Base-by-base conservation (phyloP, 2,329 filamentous ascomycete genomes). In the Bisporella sp. region DNA sequence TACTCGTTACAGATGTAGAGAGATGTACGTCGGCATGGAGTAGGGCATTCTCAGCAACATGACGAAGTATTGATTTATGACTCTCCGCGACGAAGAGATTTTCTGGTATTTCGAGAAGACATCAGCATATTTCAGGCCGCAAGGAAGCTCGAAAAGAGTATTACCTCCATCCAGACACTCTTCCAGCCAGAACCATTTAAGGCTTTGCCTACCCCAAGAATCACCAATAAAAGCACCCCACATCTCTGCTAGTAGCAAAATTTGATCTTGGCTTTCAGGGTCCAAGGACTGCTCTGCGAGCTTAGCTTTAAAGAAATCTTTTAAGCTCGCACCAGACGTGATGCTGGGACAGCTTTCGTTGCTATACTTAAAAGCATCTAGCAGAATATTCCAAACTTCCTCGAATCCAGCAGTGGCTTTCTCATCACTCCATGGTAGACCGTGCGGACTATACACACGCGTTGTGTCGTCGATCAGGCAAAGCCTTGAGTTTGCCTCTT, bases 171-270 rank as follows among this genome's bases (percentile, higher is more conserved):
- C 76, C 45, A 81, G 72, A 46, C 74, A 77, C 59, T 80, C 76
- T 58, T 81, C 76, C 2, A 81, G 62, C 74, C 76, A 79, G 57
- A 79, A 77, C 61, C 72, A 79, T 60, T 73, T 77, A 48, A 81
- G 62, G 59, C 75, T 79, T 61, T 81, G 78, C 28, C 56, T 69
- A 35, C 67, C 64, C 3, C 78, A 67, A 3, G 69, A 66, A 49
- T 69, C 73, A 3, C 77, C 78, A 29, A 79, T 72, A 59, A 78
- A 80, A 1, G 72, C 71, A 9, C 77, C 76, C 75, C 78, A 79
- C 21, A 62, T 52, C 39, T 64, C 61, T 4, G 75, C 65, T 21
- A 42, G 12, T 21, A n/a, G 4, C 21, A 42, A 11, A 8, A 42
- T 21, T 8, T n/a, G 41, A 11, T 8, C 29, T 21, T 29, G 41